These are phyloP conservation scores for Aspergillus leporis DNA, from an alignment of 495 filamentous ascomycete genomes.

Conservation along the genomic window DNA sequence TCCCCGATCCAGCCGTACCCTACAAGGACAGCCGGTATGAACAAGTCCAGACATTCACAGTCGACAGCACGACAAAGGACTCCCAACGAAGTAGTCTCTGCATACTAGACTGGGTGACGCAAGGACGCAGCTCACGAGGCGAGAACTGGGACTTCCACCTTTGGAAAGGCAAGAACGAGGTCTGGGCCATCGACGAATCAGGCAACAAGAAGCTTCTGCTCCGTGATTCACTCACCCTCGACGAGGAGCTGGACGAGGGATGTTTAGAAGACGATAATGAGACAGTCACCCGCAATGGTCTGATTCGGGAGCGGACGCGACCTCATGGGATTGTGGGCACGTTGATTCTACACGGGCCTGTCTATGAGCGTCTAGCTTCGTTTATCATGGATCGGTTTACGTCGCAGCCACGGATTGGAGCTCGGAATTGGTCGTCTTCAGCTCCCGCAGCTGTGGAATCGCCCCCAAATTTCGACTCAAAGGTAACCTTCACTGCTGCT, in stretches of 20 bases:
- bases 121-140: constrained; percentile 82
- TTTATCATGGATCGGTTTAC: constrained; percentile 78
- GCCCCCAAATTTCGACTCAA: constrained; percentile 48
- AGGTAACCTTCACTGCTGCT: constrained; percentile 83
- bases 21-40: constrained; percentile 78
- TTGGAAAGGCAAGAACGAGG: constrained; percentile 84
- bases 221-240: constrained; percentile 77
- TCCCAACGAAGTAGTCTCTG: constrained; percentile 59
- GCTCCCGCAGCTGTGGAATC: constrained; percentile 32
- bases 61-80: constrained; percentile 55
- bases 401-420: constrained; percentile 77
- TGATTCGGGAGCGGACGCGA: constrained; percentile 43
- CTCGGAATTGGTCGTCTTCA: constrained; percentile 67
- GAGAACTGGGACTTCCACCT: constrained; percentile 81
- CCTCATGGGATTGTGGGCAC: constrained; percentile 73
- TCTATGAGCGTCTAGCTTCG: constrained; percentile 61
- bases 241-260: constrained; percentile 48
- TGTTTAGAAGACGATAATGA: constrained; percentile 8
- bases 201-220: constrained; percentile 65
- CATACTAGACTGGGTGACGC: constrained; percentile 88
- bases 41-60: constrained; percentile 73
- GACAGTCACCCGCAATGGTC: constrained; percentile 52
- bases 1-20: constrained; percentile 94
- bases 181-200: constrained; percentile 59
- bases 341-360: constrained; percentile 73